phyloP scores from a whole-genome alignment of 1,284 basidiomycete genomes.

The Cryptococcus hybrid region DNA sequence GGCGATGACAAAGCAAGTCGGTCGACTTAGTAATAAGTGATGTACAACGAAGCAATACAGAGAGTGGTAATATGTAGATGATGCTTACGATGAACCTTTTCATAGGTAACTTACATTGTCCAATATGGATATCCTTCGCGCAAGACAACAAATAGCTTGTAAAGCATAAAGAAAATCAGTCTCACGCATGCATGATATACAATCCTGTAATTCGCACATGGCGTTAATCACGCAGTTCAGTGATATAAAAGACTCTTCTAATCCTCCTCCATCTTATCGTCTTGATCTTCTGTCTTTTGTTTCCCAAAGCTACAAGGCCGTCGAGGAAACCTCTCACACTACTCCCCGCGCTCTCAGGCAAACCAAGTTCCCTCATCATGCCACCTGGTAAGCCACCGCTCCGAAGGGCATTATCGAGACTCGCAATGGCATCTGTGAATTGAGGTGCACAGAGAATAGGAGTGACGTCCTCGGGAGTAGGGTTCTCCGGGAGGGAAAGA shows the following conservation, averaged over 20 bases:
- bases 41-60: too few relatives aligned
- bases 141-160: too few relatives aligned
- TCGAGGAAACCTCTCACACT: constrained; percentile 44
- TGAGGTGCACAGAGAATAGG: constrained; percentile 45
- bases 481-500: constrained; percentile 29
- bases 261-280: constrained; percentile 35
- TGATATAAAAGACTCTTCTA: neutral
- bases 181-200: too few relatives aligned
- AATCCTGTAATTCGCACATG: too few relatives aligned
- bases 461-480: constrained; percentile 32
- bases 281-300: constrained; percentile 7
- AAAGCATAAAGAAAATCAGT: neutral
- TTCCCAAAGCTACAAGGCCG: constrained; percentile 20
- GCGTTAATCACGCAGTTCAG: neutral
- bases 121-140: too few relatives aligned
- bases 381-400: constrained; percentile 41
- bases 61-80: too few relatives aligned
- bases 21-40: too few relatives aligned
- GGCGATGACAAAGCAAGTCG: too few relatives aligned
- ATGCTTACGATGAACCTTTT: too few relatives aligned
- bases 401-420: constrained; percentile 46
- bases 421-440: constrained; percentile 43
- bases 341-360: constrained; percentile 35
- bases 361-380: constrained; percentile 44
- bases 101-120: too few relatives aligned